Base-by-base conservation (phyloP, 2,329 filamentous ascomycete species). In the Myriangium duriaei region DNA sequence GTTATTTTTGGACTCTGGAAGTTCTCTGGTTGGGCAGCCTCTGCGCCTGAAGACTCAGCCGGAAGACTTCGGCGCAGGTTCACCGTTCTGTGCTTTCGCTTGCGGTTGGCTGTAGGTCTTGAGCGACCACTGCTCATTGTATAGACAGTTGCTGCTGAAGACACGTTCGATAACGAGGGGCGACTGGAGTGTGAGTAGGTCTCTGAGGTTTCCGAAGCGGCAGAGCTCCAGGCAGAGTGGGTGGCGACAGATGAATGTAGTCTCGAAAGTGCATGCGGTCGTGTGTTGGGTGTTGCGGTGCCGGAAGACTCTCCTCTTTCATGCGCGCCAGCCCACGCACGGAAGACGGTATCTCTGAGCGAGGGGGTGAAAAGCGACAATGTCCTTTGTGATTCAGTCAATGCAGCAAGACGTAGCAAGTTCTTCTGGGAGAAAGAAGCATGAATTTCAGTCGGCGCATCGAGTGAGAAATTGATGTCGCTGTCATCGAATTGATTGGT, bases 381-480 rank as follows among this genome's bases (percentile, higher is more conserved):
- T 0, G 91, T 96, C 33, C 83, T 77, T 51, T 96, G 86, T 2
- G 86, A 93, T 52, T 93, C 81, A 3, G 76, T 86, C 41, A 98
- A 65, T 1, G 84, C 75, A 15, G 81, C 84, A 10, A 98, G 67
- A 35, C 83, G 79, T 15, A 93, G 62, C 26, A 96, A 66, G 51
- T 94, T 96, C 69, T 93, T 94, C 54, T 94, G 85, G 0, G 88
- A 96, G 57, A 98, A 96, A 4, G 93, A 71, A 0, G 85, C 86
- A 56, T 93, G 85, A 13, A 81, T 75, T 54, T 94, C 87, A 5
- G 80, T 71, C 3, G 80, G 76, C 12, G 80, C 77, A 46, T 95
- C 84, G 6, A 94, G 67, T 0, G 81, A 80, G 37, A 94, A 64
- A 3, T 79, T 76, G 0, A 83, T 81, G 45, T 85, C 75, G 35